Evolutionary conservation across 2,329 filamentous ascomycete species (phyloP).

Genomic region (Colletotrichum karsti): DNA sequence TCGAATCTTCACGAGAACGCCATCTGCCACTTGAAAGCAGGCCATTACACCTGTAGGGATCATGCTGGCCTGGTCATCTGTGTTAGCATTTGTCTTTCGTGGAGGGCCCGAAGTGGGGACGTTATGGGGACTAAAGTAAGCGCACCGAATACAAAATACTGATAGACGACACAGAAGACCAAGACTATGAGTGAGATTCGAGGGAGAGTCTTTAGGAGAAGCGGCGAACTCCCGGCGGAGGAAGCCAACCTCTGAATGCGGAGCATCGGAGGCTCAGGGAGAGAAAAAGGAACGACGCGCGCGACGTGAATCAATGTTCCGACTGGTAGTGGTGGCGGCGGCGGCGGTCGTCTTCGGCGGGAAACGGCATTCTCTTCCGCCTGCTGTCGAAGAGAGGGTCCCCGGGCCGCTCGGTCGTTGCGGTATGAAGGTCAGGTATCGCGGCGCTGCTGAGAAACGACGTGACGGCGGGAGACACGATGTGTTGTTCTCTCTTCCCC

Average conservation of each 20-base stretch:
- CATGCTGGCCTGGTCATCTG: constrained; percentile 34
- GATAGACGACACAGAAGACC: constrained; percentile 21
- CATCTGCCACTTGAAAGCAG: constrained; percentile 62
- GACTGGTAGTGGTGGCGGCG: constrained; percentile 5
- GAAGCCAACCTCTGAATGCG: constrained; percentile 13
- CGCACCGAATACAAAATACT: constrained; percentile 22
- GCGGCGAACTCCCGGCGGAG: constrained; percentile 16
- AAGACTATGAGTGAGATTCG: constrained; percentile 18
- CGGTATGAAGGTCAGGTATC: background rate
- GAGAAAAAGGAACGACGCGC: background rate
- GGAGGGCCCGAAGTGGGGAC: background rate
- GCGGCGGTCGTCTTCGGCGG: background rate
- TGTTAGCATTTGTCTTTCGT: background rate
- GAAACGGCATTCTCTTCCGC: constrained; percentile 22
- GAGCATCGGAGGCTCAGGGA: constrained; percentile 11
- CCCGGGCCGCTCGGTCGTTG: background rate
- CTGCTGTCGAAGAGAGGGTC: background rate
- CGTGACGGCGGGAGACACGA: background rate
- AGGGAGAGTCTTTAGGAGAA: constrained; percentile 3
- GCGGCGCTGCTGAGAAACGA: background rate
- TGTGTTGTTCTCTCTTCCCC: background rate
- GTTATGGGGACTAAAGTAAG: background rate
- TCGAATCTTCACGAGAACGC: constrained; percentile 41
- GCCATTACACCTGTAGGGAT: constrained; percentile 63
- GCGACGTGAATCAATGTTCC: constrained; percentile 6